phyloP scores from a whole-genome alignment of 371 early-diverging fungal species.

The Rhizomucor miehei region DNA sequence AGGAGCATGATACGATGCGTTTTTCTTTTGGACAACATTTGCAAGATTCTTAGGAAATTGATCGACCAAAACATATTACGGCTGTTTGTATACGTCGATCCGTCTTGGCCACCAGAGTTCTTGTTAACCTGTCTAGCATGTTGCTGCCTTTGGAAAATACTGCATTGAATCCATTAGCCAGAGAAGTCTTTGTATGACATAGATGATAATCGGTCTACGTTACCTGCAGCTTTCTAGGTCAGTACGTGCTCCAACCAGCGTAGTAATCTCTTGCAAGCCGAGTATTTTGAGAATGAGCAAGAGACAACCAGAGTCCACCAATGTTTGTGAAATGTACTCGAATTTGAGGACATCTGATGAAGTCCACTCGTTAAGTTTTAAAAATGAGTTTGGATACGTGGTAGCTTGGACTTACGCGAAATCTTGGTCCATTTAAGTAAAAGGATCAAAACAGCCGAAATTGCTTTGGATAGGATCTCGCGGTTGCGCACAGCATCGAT shows the following conservation, averaged over 20 bases:
- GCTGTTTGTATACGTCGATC: slow-evolving; percentile 23
- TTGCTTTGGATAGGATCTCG: slow-evolving; percentile 76
- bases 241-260: slow-evolving; percentile 49
- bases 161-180: slow-evolving; percentile 5
- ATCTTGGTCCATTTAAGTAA: slow-evolving; percentile 70
- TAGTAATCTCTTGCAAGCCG: slow-evolving; percentile 69
- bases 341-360: slow-evolving; percentile 66
- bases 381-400: background rate
- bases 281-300: slow-evolving; percentile 79
- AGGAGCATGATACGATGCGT: slow-evolving; percentile 72
- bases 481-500: slow-evolving; percentile 58
- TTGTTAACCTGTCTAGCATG: background rate
- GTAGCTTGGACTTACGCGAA: slow-evolving; percentile 51
- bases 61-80: slow-evolving; percentile 77
- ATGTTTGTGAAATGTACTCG: slow-evolving; percentile 73
- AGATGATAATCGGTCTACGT: slow-evolving; percentile 1
- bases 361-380: slow-evolving; percentile 1
- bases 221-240: slow-evolving; percentile 64
- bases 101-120: slow-evolving; percentile 9
- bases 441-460: slow-evolving; percentile 65
- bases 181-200: background rate
- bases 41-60: slow-evolving; percentile 73
- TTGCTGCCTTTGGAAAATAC: slow-evolving; percentile 30
- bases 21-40: slow-evolving; percentile 80
- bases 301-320: slow-evolving; percentile 82